Percentiles rank a stretch among this genome's conserved stretches.
Evolutionary conservation across 2,329 filamentous ascomycete genomes (phyloP).

Genomic region (Penicillium frequentans): DNA sequence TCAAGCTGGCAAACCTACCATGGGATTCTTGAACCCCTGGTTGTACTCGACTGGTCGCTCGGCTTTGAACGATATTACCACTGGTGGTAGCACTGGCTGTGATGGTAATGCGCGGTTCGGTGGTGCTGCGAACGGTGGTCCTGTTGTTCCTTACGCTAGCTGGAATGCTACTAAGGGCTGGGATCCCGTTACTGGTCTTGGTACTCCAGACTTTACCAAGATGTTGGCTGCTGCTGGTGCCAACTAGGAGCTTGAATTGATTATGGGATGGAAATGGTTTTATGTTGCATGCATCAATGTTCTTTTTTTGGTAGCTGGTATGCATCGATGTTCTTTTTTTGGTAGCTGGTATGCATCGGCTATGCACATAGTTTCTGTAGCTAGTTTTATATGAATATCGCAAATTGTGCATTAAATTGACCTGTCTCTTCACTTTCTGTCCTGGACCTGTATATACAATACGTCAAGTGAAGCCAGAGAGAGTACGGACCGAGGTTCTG

Average conservation of each 20-base stretch:
- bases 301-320: neutral
- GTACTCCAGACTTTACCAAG: constrained; percentile 34
- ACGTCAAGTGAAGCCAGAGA: too few species aligned
- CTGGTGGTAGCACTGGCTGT: constrained; percentile 50
- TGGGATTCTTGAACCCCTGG: constrained; percentile 64
- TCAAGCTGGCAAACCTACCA: constrained; percentile 46
- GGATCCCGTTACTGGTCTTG: constrained; percentile 52
- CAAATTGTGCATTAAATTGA: too few species aligned
- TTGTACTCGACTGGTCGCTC: constrained; percentile 49
- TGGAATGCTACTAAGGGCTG: constrained; percentile 54
- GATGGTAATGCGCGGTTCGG: constrained; percentile 44
- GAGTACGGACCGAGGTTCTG: too few species aligned
- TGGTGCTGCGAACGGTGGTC: constrained; percentile 38
- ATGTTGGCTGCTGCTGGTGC: constrained; percentile 18
- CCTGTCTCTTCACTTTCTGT: too few species aligned
- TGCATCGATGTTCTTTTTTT: neutral
- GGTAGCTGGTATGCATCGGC: neutral
- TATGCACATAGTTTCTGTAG: neutral
- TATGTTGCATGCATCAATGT: neutral
- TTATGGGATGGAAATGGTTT: neutral
- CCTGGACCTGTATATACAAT: too few species aligned
- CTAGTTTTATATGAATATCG: neutral
- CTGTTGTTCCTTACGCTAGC: constrained; percentile 46
- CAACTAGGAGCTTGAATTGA: neutral
- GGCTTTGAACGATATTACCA: constrained; percentile 50